A percentile compares a stretch with the other conserved stretches of the same genome.
These are phyloP conservation scores for Colletotrichum sidae DNA, from an alignment of 2,329 filamentous ascomycete genomes.

Conservation along the genomic window DNA sequence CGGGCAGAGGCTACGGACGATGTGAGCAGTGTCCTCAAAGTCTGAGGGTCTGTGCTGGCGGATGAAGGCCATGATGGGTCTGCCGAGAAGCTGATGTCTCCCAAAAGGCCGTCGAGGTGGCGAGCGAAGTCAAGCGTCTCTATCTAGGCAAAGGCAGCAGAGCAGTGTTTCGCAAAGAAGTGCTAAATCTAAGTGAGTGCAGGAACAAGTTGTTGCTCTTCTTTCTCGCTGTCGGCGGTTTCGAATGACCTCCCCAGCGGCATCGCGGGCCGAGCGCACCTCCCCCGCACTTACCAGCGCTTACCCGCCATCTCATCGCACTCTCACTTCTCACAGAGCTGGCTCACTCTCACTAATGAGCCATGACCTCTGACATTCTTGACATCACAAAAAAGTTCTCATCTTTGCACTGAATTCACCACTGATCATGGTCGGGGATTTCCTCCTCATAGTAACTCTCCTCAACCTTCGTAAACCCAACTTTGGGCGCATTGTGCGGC, in stretches of 20 bases:
- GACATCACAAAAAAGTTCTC: neutral
- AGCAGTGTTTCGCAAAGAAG: too few species aligned
- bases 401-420: neutral
- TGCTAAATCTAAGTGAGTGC: too few species aligned
- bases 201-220: too few species aligned
- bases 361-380: too few species aligned
- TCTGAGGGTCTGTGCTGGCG: slow-evolving; percentile 53
- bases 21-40: slow-evolving; percentile 54
- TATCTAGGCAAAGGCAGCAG: too few species aligned
- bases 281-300: slow-evolving; percentile 15
- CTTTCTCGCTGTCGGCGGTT: neutral
- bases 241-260: slow-evolving; percentile 9
- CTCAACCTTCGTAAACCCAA: slow-evolving; percentile 38
- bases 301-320: slow-evolving; percentile 1
- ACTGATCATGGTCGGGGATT: slow-evolving; percentile 26
- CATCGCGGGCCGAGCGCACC: slow-evolving; percentile 22
- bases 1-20: slow-evolving; percentile 47
- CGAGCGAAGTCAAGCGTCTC: too few species aligned
- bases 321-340: neutral
- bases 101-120: neutral
- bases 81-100: neutral
- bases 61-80: slow-evolving; percentile 57
- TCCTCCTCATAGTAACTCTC: slow-evolving; percentile 40
- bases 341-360: neutral
- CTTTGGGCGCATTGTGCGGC: slow-evolving; percentile 37